phyloP scores from a whole-genome alignment of 352 stramenopile species.

The Globisporangium nunn region DNA sequence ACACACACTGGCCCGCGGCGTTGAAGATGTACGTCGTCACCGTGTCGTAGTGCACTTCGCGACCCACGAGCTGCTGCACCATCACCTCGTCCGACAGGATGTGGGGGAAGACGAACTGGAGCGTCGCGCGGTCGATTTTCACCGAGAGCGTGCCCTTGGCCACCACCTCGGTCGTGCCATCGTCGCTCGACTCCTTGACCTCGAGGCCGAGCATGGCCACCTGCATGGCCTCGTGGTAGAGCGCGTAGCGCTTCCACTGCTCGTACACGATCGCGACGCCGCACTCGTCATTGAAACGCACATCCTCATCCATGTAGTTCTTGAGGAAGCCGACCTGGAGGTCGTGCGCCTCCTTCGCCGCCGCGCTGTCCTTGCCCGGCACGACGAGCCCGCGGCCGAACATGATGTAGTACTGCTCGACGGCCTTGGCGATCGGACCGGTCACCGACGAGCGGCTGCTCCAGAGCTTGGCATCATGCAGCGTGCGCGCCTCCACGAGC shows the following conservation, averaged over 20 bases:
- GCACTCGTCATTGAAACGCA: conserved; percentile 25
- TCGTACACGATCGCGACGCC: conserved; percentile 13
- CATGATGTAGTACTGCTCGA: conserved; percentile 17
- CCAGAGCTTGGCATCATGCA: conserved; percentile 14
- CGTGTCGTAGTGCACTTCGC: conserved; percentile 23
- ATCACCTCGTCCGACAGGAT: conserved; percentile 25
- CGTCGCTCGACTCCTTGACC: conserved; percentile 5
- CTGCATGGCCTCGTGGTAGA: conserved; percentile 13
- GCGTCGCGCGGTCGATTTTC: conserved; percentile 10
- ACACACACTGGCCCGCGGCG: conserved; percentile 11
- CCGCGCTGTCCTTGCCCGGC: conserved; percentile 1
- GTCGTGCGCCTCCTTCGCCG: conserved; percentile 10
- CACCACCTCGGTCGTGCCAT: conserved; percentile 8
- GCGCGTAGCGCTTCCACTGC: conserved; percentile 18
- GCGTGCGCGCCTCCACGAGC: conserved; percentile 8
- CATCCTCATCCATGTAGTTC: conserved; percentile 28
- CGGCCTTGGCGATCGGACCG: conserved; percentile 6
- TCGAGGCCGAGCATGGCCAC: conserved; percentile 9
- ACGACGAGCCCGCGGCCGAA: conserved; percentile 11
- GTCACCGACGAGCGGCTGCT: conserved; percentile 10
- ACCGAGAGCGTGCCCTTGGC: conserved; percentile 12
- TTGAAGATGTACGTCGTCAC: conserved; percentile 26
- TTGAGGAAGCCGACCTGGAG: conserved; percentile 26
- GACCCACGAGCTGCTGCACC: conserved; percentile 30
- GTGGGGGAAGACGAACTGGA: conserved; percentile 31